These are phyloP conservation scores for Sporothrix curviconia DNA, from an alignment of 2,329 filamentous ascomycete species.

Conservation along the genomic window DNA sequence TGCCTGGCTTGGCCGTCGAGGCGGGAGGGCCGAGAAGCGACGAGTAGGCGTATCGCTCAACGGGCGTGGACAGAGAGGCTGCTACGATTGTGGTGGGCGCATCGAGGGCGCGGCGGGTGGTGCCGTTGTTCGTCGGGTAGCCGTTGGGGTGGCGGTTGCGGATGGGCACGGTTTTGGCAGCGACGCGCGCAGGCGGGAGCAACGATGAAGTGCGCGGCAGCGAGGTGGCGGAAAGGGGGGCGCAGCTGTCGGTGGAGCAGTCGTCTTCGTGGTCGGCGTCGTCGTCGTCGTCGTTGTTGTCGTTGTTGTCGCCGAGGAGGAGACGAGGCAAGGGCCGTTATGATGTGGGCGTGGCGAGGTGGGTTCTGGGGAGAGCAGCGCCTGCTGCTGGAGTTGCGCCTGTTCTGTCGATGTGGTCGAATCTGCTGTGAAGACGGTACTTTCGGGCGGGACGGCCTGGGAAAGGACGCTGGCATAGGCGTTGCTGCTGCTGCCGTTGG, in stretches of 20 bases:
- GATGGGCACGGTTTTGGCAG: slow-evolving; percentile 12
- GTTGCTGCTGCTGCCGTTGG: background rate
- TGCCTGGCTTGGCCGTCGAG: slow-evolving; percentile 16
- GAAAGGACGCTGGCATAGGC: slow-evolving; percentile 8
- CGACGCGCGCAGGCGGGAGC: slow-evolving; percentile 31
- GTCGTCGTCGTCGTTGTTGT: background rate
- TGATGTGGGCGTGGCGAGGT: slow-evolving; percentile 7
- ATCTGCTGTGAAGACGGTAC: too few relatives aligned
- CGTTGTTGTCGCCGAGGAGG: background rate
- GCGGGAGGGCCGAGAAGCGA: background rate
- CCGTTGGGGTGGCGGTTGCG: background rate
- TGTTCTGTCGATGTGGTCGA: background rate
- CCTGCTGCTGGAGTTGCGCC: background rate
- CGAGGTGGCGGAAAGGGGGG: slow-evolving; percentile 26
- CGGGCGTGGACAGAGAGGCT: background rate
- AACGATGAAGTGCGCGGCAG: slow-evolving; percentile 40
- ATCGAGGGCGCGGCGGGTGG: slow-evolving; percentile 19
- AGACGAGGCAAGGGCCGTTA: slow-evolving; percentile 7
- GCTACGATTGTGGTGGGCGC: slow-evolving; percentile 13
- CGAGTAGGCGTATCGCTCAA: slow-evolving; percentile 9
- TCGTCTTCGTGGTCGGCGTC: background rate
- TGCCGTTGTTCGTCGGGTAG: background rate
- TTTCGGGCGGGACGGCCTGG: background rate
- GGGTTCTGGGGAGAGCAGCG: too few relatives aligned
- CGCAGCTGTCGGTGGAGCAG: slow-evolving; percentile 14